These are phyloP conservation scores for Punica granatum DNA, from an alignment of 345 rosid species.

Conservation along the genomic window DNA sequence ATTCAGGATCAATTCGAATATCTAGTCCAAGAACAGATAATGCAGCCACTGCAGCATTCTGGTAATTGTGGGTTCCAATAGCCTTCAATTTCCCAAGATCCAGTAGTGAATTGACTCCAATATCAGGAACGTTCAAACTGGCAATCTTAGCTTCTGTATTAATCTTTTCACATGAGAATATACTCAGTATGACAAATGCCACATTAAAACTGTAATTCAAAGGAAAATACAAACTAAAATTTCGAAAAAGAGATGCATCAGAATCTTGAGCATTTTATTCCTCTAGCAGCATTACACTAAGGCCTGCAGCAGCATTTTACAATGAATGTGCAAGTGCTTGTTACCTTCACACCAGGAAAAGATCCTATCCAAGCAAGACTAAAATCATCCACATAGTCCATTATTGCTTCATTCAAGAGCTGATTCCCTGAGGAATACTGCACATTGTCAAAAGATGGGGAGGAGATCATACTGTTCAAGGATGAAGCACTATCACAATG, in stretches of 20 bases:
- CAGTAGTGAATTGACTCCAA: conserved; percentile 20
- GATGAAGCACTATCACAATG: background rate
- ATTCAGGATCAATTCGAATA: conserved; percentile 17
- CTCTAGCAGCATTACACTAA: background rate
- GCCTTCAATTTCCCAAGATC: conserved; percentile 18
- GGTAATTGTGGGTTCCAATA: conserved; percentile 24
- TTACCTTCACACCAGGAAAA: conserved; percentile 21
- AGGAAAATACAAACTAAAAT: background rate
- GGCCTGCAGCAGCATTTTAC: conserved; percentile 1
- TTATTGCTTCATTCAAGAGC: conserved; percentile 20
- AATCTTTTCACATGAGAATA: conserved; percentile 15
- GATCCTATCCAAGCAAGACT: conserved; percentile 32
- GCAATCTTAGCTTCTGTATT: conserved; percentile 23
- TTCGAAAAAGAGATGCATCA: background rate
- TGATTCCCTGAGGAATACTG: conserved; percentile 17
- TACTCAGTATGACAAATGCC: background rate
- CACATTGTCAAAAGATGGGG: conserved; percentile 3
- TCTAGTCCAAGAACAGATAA: conserved; percentile 26
- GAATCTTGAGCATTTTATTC: background rate
- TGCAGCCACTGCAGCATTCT: conserved; percentile 34
- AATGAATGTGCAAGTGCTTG: background rate
- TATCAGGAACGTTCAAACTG: conserved; percentile 18
- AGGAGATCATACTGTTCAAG: background rate
- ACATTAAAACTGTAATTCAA: background rate
- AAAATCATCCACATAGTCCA: conserved; percentile 15